Percentiles rank a stretch among this genome's conserved stretches.
Conservation (phyloP, 768 basidiomycete species). For the Chlorophyllum brunneum region DNA sequence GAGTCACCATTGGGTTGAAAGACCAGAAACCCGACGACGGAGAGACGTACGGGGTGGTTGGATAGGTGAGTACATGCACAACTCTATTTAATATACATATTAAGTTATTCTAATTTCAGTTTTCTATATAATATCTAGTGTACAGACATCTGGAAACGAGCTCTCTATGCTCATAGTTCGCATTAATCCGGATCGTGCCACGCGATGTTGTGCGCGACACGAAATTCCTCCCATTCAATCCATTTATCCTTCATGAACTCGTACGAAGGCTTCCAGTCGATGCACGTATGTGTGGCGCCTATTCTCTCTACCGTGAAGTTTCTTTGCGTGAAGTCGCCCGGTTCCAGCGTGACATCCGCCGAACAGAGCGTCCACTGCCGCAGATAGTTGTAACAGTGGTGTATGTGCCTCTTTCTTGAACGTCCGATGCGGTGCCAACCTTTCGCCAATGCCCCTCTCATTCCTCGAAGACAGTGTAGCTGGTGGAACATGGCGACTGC, state of each 20-base stretch:
- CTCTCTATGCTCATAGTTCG: no score
- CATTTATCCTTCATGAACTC: conserved; percentile 30
- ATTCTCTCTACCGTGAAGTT: conserved; percentile 31
- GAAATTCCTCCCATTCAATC: conserved; percentile 28
- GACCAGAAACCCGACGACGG: neutral
- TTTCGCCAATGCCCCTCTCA: conserved; percentile 25
- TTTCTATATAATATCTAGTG: no score
- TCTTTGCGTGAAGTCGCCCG: conserved; percentile 32
- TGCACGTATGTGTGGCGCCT: conserved; percentile 37
- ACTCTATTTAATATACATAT: no score
- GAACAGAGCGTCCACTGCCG: conserved; percentile 41
- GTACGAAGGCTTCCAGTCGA: conserved; percentile 36
- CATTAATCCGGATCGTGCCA: conserved; percentile 20
- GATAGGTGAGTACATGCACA: conserved; percentile 3
- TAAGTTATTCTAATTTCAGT: no score
- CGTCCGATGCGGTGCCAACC: conserved; percentile 19
- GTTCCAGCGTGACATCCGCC: conserved; percentile 46
- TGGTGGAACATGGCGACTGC: conserved; percentile 43
- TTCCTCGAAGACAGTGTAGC: conserved; percentile 39
- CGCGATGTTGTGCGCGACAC: conserved; percentile 22
- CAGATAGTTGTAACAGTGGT: conserved; percentile 48
- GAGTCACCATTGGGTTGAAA: neutral
- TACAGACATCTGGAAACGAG: no score
- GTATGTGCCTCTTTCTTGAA: conserved; percentile 24
- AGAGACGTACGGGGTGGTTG: conserved; percentile 6